Base-by-base conservation (phyloP, 1,284 basidiomycete species). In the Apiotrichum mycotoxinovorans region DNA sequence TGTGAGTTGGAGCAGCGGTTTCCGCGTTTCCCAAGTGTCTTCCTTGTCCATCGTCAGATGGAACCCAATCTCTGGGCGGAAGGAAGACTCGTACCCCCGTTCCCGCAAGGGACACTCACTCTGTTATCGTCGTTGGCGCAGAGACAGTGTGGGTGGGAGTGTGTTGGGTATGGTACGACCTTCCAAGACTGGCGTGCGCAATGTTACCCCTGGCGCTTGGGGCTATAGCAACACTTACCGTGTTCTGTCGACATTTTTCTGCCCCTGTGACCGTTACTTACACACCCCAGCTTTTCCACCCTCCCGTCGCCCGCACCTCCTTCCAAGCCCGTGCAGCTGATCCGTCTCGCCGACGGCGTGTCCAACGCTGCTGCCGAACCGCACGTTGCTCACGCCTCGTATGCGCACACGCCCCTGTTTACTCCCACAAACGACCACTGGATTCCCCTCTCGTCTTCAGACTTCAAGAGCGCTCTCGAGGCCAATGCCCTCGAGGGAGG, bases 401-500 rank as follows among this genome's bases (percentile, higher is more conserved):
- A 64, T 49, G 37, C 61, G 35, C 46, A 58, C 15, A 51, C 42
- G 23, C 51, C 62, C 14, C 34, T 61, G 44, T 57, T 44, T 51
- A 37, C 55, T 41, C 55, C 62, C 44, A 54, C 56, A 41, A 62
- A 59, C 20, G 61, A 68, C 51, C 53, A 65, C 49, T 73, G 73
- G 74, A 57, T 62, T 12, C 68, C 72, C 1, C 48, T 75, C 1
- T 63, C 68, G 0, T 49, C 63, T 0, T 43, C 54, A 33, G 69
- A 72, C 35, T 76, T 76, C 57, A 59, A 67, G 18, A 53, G 61
- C 22, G 62, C 71, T 11, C 57, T 74, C 53, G 70, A 74, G 60
- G 61, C 57, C 15, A 72, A 73, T 53, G 72, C 71, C 4, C 61
- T 72, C 22, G 70, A 70, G 48, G 72, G 68, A 17, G 69, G 68